phyloP scores from a whole-genome alignment of 495 filamentous ascomycete species.

The Hypoxylon perforatum region DNA sequence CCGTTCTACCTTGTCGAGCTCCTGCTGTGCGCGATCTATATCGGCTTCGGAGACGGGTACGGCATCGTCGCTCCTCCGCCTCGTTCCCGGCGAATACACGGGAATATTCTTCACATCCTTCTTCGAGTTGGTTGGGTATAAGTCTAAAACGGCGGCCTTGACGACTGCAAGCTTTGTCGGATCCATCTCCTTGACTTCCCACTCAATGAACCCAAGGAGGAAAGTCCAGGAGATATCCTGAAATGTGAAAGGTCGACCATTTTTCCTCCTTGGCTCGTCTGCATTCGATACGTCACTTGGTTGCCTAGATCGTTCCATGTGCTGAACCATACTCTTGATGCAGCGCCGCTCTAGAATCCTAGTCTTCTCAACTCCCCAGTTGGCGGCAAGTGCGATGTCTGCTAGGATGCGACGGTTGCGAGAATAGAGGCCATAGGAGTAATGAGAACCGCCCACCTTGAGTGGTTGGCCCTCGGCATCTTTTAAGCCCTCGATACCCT shows the following conservation, averaged over 20 bases:
- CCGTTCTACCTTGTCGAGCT: neutral
- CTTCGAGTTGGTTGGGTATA: neutral
- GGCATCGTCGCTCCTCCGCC: neutral
- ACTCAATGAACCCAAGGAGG: neutral
- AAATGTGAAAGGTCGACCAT: conserved; percentile 3
- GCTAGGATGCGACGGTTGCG: conserved; percentile 17
- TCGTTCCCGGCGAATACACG: neutral
- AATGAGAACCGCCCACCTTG: conserved; percentile 1
- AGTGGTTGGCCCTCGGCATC: conserved; percentile 9
- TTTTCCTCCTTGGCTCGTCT: neutral
- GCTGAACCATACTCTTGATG: neutral
- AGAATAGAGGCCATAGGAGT: conserved; percentile 10
- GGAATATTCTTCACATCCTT: neutral
- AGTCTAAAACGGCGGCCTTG: conserved; percentile 1
- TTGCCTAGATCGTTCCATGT: neutral
- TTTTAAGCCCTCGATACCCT: conserved; percentile 5
- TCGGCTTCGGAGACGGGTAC: conserved; percentile 1
- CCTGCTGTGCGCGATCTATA: neutral
- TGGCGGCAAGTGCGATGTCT: conserved; percentile 9
- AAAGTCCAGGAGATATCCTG: neutral
- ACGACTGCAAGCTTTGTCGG: neutral
- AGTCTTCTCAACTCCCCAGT: neutral
- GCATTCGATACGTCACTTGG: neutral
- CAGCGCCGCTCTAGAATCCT: neutral
- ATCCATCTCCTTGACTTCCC: neutral